Conservation (phyloP, 2,329 filamentous ascomycete genomes). For the Penicillium glabrum region DNA sequence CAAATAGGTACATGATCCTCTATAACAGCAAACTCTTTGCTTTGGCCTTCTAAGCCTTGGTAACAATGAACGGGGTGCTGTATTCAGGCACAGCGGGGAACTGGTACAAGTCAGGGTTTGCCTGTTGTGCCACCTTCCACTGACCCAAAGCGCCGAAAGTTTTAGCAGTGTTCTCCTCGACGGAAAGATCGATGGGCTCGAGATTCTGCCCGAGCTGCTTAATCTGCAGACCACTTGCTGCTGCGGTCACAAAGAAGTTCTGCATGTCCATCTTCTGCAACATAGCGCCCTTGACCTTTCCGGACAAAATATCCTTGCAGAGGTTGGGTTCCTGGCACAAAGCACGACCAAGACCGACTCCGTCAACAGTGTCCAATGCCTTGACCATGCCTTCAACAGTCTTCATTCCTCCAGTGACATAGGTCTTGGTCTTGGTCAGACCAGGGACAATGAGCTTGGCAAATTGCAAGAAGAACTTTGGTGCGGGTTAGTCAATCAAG, state of each 20-base stretch:
- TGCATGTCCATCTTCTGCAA: conserved; percentile 50
- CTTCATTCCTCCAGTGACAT: conserved; percentile 8
- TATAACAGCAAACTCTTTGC: no score
- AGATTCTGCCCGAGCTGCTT: conserved; percentile 54
- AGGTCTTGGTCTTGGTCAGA: conserved; percentile 47
- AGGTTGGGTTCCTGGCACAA: conserved; percentile 51
- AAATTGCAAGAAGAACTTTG: conserved; percentile 58
- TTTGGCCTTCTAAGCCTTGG: background rate
- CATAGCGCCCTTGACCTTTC: conserved; percentile 50
- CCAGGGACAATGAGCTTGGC: conserved; percentile 53
- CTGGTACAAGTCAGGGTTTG: background rate
- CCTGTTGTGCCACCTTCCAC: background rate
- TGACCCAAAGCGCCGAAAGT: background rate
- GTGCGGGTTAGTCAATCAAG: background rate
- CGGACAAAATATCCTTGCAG: conserved; percentile 28
- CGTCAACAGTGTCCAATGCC: conserved; percentile 8
- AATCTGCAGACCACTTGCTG: conserved; percentile 53
- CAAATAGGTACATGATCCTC: no score
- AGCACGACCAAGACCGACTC: conserved; percentile 54
- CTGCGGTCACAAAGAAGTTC: conserved; percentile 52
- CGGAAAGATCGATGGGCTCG: conserved; percentile 54
- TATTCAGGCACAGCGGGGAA: background rate
- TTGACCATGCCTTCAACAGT: conserved; percentile 10
- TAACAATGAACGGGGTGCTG: background rate
- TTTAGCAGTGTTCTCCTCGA: conserved; percentile 44